Conservation (phyloP, 2,329 filamentous ascomycete species). For the Mollisiaceae sp. region DNA sequence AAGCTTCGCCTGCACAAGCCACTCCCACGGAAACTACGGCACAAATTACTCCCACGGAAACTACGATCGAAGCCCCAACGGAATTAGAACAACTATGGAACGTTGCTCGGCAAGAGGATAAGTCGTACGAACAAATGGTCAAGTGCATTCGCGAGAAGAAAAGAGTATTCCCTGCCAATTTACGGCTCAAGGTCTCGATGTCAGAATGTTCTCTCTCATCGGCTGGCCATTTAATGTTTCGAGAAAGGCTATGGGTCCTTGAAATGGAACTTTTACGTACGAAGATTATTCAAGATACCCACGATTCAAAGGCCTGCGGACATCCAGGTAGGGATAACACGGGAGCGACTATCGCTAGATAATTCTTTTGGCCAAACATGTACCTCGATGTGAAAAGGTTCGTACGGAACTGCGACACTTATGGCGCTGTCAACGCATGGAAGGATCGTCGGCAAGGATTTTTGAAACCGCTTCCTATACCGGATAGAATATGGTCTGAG, state of each 20-base stretch:
- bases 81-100: not conserved
- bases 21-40: too few species aligned
- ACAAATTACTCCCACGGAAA: not conserved
- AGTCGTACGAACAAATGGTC: not conserved
- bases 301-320: slow-evolving; percentile 7
- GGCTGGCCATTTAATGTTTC: not conserved
- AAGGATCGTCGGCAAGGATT: slow-evolving; percentile 12
- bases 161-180: not conserved
- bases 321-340: slow-evolving; percentile 13
- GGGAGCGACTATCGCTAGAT: not conserved
- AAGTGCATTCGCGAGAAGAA: not conserved
- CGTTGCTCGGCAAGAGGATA: not conserved
- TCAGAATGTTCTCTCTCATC: not conserved
- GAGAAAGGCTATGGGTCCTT: slow-evolving; percentile 3
- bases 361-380: not conserved
- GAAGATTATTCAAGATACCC: slow-evolving; percentile 9
- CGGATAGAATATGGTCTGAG: slow-evolving; percentile 10
- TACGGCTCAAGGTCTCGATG: slow-evolving; percentile 5
- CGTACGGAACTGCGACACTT: slow-evolving; percentile 11
- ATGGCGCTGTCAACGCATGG: slow-evolving; percentile 1
- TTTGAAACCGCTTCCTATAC: slow-evolving; percentile 15
- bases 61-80: not conserved
- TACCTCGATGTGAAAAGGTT: not conserved
- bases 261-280: not conserved
- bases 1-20: not conserved